Evolutionary conservation across 2,329 filamentous ascomycete genomes (phyloP).

Genomic region (Xenoacremonium recifei): DNA sequence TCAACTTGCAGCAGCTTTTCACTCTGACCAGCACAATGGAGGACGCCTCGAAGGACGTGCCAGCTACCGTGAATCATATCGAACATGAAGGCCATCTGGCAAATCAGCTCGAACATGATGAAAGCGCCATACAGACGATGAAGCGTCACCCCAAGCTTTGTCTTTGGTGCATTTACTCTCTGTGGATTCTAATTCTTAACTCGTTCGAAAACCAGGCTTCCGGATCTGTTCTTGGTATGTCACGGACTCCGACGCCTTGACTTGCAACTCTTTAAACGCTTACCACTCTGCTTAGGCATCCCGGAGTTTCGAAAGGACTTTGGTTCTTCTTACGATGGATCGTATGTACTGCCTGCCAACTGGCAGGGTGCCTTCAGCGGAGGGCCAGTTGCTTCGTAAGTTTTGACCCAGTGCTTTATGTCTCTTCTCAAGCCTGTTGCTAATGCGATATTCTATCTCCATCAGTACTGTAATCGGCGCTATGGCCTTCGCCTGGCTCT

Average conservation of each 20-base stretch:
- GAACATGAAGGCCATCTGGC: conserved; percentile 22
- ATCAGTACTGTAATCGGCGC: conserved; percentile 25
- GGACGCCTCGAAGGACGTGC: no score
- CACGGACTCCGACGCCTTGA: no score
- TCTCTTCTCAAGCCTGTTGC: no score
- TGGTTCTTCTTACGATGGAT: conserved; percentile 32
- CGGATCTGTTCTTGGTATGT: conserved; percentile 38
- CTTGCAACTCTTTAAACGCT: no score
- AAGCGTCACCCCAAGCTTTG: conserved; percentile 23
- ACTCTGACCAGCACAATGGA: no score
- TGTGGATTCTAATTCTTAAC: conserved; percentile 38
- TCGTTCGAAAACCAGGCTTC: conserved; percentile 41
- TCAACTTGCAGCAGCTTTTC: no score
- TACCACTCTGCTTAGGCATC: no score
- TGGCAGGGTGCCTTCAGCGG: conserved; percentile 46
- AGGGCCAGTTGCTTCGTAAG: conserved; percentile 37
- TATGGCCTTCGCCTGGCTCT: conserved; percentile 31
- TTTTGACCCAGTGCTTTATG: background rate
- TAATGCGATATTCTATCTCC: background rate
- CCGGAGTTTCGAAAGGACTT: conserved; percentile 45
- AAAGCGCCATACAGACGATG: conserved; percentile 19
- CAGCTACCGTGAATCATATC: no score
- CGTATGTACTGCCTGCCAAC: conserved; percentile 38
- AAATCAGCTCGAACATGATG: conserved; percentile 28
- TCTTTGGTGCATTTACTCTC: conserved; percentile 37